Percentiles rank a stretch among this genome's conserved stretches.
Evolutionary conservation across 768 basidiomycete genomes (phyloP).

Genomic region (Hygrophoropsis aurantiaca): DNA sequence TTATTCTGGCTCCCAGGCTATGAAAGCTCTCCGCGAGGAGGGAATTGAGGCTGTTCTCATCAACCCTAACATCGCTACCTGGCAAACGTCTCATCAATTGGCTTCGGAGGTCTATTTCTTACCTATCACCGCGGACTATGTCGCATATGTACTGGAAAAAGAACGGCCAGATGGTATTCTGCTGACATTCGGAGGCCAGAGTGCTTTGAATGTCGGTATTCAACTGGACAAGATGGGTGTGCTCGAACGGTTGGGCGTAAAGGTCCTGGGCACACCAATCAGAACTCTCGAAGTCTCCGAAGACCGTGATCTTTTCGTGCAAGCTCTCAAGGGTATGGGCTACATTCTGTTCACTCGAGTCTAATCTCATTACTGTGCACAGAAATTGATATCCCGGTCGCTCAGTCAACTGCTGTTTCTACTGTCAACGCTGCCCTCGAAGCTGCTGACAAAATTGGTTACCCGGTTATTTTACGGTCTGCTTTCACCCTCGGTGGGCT

Average conservation of each 20-base stretch:
- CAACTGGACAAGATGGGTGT: conserved; percentile 96
- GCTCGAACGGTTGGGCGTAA: conserved; percentile 86
- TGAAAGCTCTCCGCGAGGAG: conserved; percentile 96
- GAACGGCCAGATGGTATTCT: conserved; percentile 97
- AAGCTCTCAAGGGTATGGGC: conserved; percentile 86
- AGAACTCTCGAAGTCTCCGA: conserved; percentile 95
- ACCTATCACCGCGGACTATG: conserved; percentile 95
- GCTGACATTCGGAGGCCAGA: conserved; percentile 97
- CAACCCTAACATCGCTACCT: conserved; percentile 99
- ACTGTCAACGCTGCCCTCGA: conserved; percentile 88
- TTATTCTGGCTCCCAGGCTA: conserved; percentile 97
- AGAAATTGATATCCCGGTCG: conserved; percentile 98
- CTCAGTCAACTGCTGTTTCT: conserved; percentile 96
- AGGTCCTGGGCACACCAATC: conserved; percentile 94
- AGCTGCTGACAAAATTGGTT: conserved; percentile 90
- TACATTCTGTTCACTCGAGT: neutral
- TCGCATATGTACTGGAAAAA: conserved; percentile 97
- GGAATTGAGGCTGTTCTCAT: conserved; percentile 93
- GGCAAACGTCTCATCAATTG: conserved; percentile 98
- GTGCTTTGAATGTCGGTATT: conserved; percentile 96
- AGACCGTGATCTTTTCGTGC: conserved; percentile 92
- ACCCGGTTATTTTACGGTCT: conserved; percentile 95
- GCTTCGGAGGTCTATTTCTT: conserved; percentile 98
- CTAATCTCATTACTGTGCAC: conserved; percentile 4
- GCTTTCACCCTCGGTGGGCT: conserved; percentile 98